Evolutionary conservation across 164 flowering plant genomes (phyloP).

Genomic region (Stephania yunnanensis): DNA sequence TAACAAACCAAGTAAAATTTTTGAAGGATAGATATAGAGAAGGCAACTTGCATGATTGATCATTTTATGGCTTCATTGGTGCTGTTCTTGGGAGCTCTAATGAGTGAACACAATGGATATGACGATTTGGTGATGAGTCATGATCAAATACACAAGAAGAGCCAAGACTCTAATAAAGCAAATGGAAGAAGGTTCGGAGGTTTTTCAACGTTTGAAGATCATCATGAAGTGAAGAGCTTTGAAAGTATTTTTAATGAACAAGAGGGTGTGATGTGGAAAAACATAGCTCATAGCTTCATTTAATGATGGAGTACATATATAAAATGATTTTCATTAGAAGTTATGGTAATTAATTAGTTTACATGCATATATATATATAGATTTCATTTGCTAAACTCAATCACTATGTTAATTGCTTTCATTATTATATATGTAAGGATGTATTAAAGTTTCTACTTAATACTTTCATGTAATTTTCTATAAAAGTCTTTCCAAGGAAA

Average conservation of each 20-base stretch:
- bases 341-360: no score
- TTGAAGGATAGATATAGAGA: neutral
- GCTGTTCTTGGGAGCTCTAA: slow-evolving; percentile 5
- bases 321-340: no score
- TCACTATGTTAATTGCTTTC: no score
- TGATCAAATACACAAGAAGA: neutral
- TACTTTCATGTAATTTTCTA: no score
- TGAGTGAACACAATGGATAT: neutral
- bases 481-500: no score
- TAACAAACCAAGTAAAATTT: neutral
- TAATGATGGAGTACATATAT: no score
- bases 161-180: neutral
- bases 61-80: slow-evolving; percentile 7
- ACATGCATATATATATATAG: no score
- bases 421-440: no score
- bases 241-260: neutral
- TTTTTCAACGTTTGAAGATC: neutral
- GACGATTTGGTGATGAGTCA: no score
- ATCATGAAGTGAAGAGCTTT: neutral
- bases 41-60: neutral
- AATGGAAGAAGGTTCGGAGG: neutral
- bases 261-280: neutral
- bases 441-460: no score
- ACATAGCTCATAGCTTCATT: neutral
- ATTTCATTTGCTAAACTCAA: no score